A percentile compares a stretch with the other conserved stretches of the same genome.
These are phyloP conservation scores for Metschnikowia proteae DNA, from an alignment of 805 yeast genomes.

Conservation along the genomic window DNA sequence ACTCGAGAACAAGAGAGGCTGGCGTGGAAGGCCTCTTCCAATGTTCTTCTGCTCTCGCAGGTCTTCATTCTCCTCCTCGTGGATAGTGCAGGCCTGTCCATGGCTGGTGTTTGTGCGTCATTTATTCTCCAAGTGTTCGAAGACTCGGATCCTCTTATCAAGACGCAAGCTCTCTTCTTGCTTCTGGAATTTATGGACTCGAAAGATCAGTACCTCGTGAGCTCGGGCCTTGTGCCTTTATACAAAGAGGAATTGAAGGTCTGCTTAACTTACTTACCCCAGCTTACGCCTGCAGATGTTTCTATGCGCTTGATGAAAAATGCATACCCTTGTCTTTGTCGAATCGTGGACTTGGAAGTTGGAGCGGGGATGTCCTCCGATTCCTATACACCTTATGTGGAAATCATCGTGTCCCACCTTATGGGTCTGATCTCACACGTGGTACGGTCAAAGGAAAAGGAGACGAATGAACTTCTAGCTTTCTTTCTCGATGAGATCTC, in stretches of 20 bases:
- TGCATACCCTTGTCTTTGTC: slow-evolving; percentile 22
- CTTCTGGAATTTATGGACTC: slow-evolving; percentile 15
- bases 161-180: slow-evolving; percentile 25
- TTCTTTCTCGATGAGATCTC: slow-evolving; percentile 20
- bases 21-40: slow-evolving; percentile 25
- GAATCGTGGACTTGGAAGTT: slow-evolving; percentile 10
- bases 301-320: slow-evolving; percentile 20
- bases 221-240: slow-evolving; percentile 26
- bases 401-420: slow-evolving; percentile 23
- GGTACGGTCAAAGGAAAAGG: slow-evolving; percentile 13
- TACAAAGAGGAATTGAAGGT: slow-evolving; percentile 24
- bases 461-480: slow-evolving; percentile 12
- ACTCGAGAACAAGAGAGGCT: slow-evolving; percentile 23
- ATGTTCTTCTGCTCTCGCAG: slow-evolving; percentile 26
- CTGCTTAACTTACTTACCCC: slow-evolving; percentile 27
- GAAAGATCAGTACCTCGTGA: slow-evolving; percentile 11
- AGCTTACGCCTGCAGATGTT: slow-evolving; percentile 22
- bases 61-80: slow-evolving; percentile 22
- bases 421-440: slow-evolving; percentile 26
- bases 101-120: slow-evolving; percentile 22
- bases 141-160: slow-evolving; percentile 28
- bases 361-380: neutral
- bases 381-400: slow-evolving; percentile 16
- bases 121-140: slow-evolving; percentile 34
- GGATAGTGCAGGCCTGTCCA: slow-evolving; percentile 4